Percentiles rank a stretch among this genome's conserved stretches.
These are phyloP conservation scores for Phlebiopsis flavidoalba DNA, from an alignment of 768 basidiomycete genomes.

Conservation along the genomic window DNA sequence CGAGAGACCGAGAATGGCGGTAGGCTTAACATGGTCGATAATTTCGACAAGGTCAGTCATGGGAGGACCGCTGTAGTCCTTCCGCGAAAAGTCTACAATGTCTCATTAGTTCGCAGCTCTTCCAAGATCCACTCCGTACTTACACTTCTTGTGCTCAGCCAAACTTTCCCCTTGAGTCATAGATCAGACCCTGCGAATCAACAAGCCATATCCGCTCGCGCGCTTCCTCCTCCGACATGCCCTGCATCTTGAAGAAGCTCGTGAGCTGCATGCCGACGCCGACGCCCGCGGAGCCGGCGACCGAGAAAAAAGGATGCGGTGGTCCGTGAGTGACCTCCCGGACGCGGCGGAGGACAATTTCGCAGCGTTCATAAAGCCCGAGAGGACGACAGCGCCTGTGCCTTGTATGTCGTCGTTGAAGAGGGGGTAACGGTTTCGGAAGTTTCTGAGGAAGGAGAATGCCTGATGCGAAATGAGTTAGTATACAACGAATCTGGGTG, in stretches of 20 bases:
- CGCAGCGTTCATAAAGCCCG: constrained; percentile 86
- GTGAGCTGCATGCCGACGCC: constrained; percentile 87
- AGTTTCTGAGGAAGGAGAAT: constrained; percentile 77
- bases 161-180: constrained; percentile 63
- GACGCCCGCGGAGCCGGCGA: constrained; percentile 86
- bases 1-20: constrained; percentile 86
- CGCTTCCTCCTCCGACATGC: constrained; percentile 73
- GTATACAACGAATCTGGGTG: not conserved
- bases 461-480: constrained; percentile 32
- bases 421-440: constrained; percentile 68
- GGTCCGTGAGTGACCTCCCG: constrained; percentile 60
- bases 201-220: constrained; percentile 74
- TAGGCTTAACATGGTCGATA: constrained; percentile 78
- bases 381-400: constrained; percentile 89
- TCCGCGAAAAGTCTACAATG: constrained; percentile 68
- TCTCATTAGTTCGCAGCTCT: not conserved
- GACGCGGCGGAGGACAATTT: constrained; percentile 67
- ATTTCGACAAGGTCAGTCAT: constrained; percentile 74
- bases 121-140: constrained; percentile 15
- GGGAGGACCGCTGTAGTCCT: constrained; percentile 73
- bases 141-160: constrained; percentile 82
- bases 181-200: constrained; percentile 85
- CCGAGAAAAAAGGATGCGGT: constrained; percentile 91
- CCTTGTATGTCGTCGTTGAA: constrained; percentile 92
- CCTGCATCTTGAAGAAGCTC: constrained; percentile 84